phyloP scores from a whole-genome alignment of 768 basidiomycete genomes.

The Phanerochaete sordida region DNA sequence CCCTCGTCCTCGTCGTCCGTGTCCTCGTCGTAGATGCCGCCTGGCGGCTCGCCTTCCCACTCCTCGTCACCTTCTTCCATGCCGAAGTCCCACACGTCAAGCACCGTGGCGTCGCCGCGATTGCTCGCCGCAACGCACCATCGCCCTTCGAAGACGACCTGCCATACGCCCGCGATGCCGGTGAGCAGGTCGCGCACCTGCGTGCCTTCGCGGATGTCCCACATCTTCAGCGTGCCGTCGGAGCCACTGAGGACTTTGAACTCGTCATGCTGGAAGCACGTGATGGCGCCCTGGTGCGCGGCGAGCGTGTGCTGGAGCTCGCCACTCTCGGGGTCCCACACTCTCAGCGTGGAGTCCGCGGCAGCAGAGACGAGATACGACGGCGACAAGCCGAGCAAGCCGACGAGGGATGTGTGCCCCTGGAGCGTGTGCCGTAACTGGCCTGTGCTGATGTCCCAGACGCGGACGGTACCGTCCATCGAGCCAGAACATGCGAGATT shows the following conservation, averaged over 20 bases:
- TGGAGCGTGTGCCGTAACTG: slow-evolving; percentile 75
- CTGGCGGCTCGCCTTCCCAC: slow-evolving; percentile 77
- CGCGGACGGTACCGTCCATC: slow-evolving; percentile 95
- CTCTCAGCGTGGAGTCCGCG: slow-evolving; percentile 89
- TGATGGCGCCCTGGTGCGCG: slow-evolving; percentile 96
- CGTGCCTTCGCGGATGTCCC: slow-evolving; percentile 87
- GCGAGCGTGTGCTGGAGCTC: slow-evolving; percentile 77
- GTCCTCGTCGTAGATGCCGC: slow-evolving; percentile 70
- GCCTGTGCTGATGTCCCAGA: slow-evolving; percentile 88
- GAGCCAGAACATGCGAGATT: slow-evolving; percentile 95
- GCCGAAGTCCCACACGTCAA: slow-evolving; percentile 92
- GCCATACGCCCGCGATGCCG: slow-evolving; percentile 95
- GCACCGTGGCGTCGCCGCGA: slow-evolving; percentile 66
- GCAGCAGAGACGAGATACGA: slow-evolving; percentile 93
- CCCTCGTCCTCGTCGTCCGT: slow-evolving; percentile 51
- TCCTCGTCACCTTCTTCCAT: slow-evolving; percentile 62
- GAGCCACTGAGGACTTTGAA: slow-evolving; percentile 95
- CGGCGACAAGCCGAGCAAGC: slow-evolving; percentile 84
- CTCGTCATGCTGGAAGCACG: slow-evolving; percentile 98
- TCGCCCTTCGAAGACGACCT: slow-evolving; percentile 91
- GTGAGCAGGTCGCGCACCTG: slow-evolving; percentile 86
- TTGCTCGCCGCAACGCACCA: slow-evolving; percentile 96
- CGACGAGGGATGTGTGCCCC: slow-evolving; percentile 94
- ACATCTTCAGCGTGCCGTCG: slow-evolving; percentile 97
- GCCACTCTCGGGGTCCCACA: slow-evolving; percentile 90